Evolutionary conservation across 1,284 basidiomycete species (phyloP).

Genomic region (Ceratobasidium sp.): DNA sequence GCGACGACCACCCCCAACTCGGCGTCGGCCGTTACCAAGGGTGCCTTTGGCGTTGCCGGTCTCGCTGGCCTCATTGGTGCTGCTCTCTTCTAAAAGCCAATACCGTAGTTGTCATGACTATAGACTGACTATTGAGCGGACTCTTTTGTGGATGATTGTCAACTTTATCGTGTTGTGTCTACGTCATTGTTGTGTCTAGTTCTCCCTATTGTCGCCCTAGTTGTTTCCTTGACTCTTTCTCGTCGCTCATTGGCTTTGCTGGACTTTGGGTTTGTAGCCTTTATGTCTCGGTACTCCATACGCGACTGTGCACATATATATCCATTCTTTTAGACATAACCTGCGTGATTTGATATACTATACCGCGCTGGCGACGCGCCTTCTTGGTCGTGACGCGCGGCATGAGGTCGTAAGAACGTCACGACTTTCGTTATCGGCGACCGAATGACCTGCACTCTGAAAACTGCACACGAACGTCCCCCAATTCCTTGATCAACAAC

Average conservation of each 20-base stretch:
- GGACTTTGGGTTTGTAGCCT: not conserved
- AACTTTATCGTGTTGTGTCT: not conserved
- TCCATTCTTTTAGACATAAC: slow-evolving; percentile 29
- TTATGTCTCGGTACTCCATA: slow-evolving; percentile 16
- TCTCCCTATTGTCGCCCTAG: not conserved
- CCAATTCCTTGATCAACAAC: no score
- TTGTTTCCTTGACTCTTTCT: slow-evolving; percentile 2
- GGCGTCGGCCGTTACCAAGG: slow-evolving; percentile 17
- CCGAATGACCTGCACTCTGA: no score
- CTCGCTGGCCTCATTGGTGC: slow-evolving; percentile 36
- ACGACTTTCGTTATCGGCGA: no score
- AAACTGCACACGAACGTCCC: no score
- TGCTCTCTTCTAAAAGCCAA: slow-evolving; percentile 25
- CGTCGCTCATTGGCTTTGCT: slow-evolving; percentile 1
- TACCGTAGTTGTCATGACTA: not conserved
- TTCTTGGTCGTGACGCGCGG: no score
- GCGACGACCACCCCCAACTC: slow-evolving; percentile 17
- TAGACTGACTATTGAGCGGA: not conserved
- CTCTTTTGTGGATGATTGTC: slow-evolving; percentile 1
- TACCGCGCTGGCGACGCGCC: no score
- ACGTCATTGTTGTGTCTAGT: not conserved
- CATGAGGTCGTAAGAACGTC: no score
- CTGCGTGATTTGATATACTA: no score
- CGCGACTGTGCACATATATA: slow-evolving; percentile 12
- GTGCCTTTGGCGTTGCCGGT: slow-evolving; percentile 26